phyloP scores from a whole-genome alignment of 139 green algal species.

The Picochlorum sp. region DNA sequence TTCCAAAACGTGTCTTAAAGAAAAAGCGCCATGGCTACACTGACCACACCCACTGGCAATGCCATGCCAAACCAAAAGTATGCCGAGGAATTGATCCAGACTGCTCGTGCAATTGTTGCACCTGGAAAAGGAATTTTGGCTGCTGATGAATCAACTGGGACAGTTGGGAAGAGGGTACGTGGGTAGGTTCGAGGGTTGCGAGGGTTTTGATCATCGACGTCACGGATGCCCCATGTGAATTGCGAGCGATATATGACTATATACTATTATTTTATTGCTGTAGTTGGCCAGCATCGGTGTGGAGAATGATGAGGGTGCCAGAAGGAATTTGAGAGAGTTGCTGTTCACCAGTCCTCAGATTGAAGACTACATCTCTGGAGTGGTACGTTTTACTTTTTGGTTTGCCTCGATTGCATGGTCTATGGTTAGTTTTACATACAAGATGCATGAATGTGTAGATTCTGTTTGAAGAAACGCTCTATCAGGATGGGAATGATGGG shows the following conservation, averaged over 20 bases:
- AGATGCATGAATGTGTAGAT: constrained; percentile 42
- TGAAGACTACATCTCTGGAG: constrained; percentile 54
- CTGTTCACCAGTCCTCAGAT: constrained; percentile 48
- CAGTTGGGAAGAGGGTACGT: constrained; percentile 58
- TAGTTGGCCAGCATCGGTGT: constrained; percentile 44
- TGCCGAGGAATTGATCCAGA: constrained; percentile 46
- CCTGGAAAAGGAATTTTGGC: constrained; percentile 63
- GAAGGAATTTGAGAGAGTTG: constrained; percentile 43
- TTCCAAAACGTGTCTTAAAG: neutral
- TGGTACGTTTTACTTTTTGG: constrained; percentile 23
- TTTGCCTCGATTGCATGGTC: neutral
- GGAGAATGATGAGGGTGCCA: constrained; percentile 39
- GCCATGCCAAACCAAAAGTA: constrained; percentile 31
- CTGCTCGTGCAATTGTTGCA: constrained; percentile 36
- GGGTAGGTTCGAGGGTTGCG: neutral
- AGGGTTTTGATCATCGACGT: no score
- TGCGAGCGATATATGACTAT: neutral
- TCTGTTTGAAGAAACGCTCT: constrained; percentile 92
- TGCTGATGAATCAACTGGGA: constrained; percentile 60
- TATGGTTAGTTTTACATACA: neutral
- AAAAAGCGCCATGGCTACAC: constrained; percentile 2
- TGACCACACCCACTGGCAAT: constrained; percentile 14
- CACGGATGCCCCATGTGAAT: neutral
- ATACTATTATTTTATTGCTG: neutral
- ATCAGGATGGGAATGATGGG: constrained; percentile 49